Conservation (phyloP, 1,139 yeast species). For the Geotrichum phurueaensis region DNA sequence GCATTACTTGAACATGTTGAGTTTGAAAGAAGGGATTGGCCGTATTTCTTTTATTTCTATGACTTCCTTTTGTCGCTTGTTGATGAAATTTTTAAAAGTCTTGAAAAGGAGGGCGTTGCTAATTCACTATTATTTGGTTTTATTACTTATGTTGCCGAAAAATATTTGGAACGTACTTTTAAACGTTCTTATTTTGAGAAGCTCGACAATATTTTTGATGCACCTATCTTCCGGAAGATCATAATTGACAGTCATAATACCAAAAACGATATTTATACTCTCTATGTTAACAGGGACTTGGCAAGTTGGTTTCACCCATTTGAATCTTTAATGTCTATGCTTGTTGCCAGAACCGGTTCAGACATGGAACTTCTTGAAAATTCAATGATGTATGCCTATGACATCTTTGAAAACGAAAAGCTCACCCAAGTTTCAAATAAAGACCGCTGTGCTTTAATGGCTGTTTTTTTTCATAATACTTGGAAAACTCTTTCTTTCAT, state of each 20-base stretch:
- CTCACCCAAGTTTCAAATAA: not conserved
- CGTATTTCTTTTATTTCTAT: not conserved
- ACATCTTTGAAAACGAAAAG: not conserved
- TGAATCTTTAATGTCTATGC: not conserved
- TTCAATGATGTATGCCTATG: not conserved
- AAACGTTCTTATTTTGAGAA: conserved; percentile 11
- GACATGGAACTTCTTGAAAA: not conserved
- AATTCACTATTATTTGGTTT: not conserved
- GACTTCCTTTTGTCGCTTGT: not conserved
- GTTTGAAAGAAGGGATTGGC: conserved; percentile 78
- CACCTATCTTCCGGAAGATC: not conserved
- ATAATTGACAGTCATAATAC: not conserved
- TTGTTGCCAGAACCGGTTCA: not conserved
- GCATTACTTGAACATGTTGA: conserved; percentile 79
- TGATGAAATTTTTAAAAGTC: not conserved
- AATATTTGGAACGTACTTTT: conserved; percentile 4
- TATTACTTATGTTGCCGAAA: conserved; percentile 12
- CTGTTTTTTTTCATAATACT: conserved; percentile 61
- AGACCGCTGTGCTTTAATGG: conserved; percentile 1
- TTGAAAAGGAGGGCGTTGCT: not conserved
- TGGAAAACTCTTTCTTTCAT: conserved; percentile 66
- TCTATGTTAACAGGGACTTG: not conserved
- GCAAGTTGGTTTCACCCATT: not conserved
- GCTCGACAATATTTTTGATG: not conserved
- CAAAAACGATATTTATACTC: not conserved